These are phyloP conservation scores for Colletotrichum chrysophilum DNA, from an alignment of 2,329 filamentous ascomycete species.

Conservation along the genomic window DNA sequence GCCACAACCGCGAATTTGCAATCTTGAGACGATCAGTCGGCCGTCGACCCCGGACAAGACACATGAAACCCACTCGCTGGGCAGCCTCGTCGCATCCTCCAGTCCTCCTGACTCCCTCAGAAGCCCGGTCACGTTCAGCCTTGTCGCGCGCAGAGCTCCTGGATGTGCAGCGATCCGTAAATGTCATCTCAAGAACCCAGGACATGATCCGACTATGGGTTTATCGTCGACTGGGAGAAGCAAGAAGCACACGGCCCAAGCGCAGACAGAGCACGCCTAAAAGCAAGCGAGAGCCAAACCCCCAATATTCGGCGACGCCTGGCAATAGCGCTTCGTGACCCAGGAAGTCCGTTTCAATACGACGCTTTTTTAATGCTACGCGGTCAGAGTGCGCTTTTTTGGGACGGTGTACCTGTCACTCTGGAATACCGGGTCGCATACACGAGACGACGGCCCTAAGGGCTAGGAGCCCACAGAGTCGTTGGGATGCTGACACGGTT, in stretches of 20 bases:
- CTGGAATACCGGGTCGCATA: background rate
- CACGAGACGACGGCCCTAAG: background rate
- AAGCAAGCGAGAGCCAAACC: background rate
- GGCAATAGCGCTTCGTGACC: background rate
- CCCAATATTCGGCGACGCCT: background rate
- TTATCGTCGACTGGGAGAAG: conserved; percentile 1
- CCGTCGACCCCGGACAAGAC: background rate
- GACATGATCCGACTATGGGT: conserved; percentile 3
- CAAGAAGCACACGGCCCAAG: background rate
- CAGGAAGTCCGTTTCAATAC: conserved; percentile 14
- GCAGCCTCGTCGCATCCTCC: conserved; percentile 3
- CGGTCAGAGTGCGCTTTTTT: background rate
- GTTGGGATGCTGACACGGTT: background rate
- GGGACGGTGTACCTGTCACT: background rate
- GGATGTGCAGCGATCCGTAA: background rate
- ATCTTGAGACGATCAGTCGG: conserved; percentile 23
- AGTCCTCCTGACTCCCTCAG: background rate
- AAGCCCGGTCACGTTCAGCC: background rate
- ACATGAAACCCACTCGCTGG: conserved; percentile 8
- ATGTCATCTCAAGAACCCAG: background rate
- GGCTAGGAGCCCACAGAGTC: background rate
- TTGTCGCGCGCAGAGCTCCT: background rate
- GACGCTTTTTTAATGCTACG: background rate
- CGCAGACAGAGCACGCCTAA: background rate
- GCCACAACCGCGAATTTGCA: conserved; percentile 19